Base-by-base conservation (phyloP, 2,329 filamentous ascomycete genomes). In the Nemania diffusa region DNA sequence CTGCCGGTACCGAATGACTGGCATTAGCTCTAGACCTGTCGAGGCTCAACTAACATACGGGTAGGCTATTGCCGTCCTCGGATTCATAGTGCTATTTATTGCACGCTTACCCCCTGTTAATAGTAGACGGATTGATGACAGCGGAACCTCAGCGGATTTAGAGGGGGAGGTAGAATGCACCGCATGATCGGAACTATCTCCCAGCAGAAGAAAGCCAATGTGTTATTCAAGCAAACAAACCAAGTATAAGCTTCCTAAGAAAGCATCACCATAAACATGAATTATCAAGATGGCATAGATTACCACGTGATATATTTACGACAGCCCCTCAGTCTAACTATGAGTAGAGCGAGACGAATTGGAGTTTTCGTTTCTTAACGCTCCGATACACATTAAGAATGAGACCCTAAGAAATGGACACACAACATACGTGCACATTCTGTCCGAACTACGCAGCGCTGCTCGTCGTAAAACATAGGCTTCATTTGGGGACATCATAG, bases 21-120 rank as follows among this genome's bases (percentile, higher is more conserved):
- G 17, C n/a, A 24, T 42, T 24, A 11, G 22, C 22, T 29, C 24
- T 8, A 34, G 32, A 11, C 32, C 8, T 34, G 13, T 34, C 32
- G 27, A 13, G 46, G 0, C n/a, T 68, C 76, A n/a, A 44, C 77
- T 69, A 15, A 46, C 3, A 3, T 9, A 2, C 51, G 1, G 42
- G 40, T 2, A 86, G 84, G 86, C 81, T 0, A 81, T 90, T 62
- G 87, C 87, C 1, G 78, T 90, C 0, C 62, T 88, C 3, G 84
- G 82, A 2, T 84, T 85, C 48, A 57, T 76, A 3, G 78, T 85
- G 2, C 72, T 86, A 40, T 76, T 82, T 2, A 78, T 82, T 53
- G 80, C 83, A 17, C 76, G 78, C 20, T 84, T 84, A 62, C 83
- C 84, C 26, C 82, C 82, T 0, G 71, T 77, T 3, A 80, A 81